A percentile compares a stretch with the other conserved stretches of the same genome.
phyloP scores from a whole-genome alignment of 495 filamentous ascomycete genomes.

The Aspergillus hancockii region DNA sequence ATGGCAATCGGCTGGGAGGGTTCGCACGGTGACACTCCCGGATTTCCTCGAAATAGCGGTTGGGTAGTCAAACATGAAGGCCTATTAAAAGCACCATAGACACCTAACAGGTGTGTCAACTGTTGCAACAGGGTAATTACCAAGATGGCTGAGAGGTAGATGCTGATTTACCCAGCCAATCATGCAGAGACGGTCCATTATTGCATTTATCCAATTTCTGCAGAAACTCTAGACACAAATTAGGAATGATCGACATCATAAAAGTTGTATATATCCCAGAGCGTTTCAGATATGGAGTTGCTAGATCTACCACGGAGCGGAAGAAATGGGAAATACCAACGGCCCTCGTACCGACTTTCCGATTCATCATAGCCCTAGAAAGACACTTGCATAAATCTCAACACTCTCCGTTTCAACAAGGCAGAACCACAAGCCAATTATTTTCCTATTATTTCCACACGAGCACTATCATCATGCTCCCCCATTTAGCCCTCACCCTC shows the following conservation, averaged over 20 bases:
- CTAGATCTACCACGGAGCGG: constrained; percentile 5
- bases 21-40: constrained; percentile 14
- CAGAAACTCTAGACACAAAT: not conserved
- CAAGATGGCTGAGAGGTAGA: not conserved
- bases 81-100: constrained; percentile 10
- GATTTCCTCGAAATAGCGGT: constrained; percentile 15
- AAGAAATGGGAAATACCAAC: not conserved
- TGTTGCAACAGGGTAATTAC: not conserved
- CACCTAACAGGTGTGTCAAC: not conserved
- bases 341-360: not conserved
- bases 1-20: constrained; percentile 19
- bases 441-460: too few species aligned
- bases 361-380: not conserved
- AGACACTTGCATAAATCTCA: not conserved
- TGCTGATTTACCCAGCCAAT: not conserved
- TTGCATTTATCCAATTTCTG: not conserved
- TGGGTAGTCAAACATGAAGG: constrained; percentile 20
- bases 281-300: not conserved
- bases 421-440: too few species aligned
- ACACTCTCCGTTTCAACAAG: not conserved
- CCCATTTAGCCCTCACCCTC: not conserved
- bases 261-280: not conserved
- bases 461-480: constrained; percentile 1
- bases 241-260: not conserved
- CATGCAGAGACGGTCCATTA: not conserved